Conservation (phyloP, 306 rosid genomes). For the Purshia tridentata region DNA sequence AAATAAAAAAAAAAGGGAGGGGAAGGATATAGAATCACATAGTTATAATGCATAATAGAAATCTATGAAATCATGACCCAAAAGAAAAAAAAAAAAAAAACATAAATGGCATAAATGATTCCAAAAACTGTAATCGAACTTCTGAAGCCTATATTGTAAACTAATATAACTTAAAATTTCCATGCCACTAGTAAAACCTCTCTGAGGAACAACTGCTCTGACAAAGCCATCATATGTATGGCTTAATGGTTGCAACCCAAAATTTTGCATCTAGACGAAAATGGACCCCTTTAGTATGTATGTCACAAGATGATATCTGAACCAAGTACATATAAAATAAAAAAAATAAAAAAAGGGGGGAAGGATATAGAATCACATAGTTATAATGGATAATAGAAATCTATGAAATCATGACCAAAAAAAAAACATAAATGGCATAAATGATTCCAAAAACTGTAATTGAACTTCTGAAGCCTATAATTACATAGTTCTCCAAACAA, state of each 20-base stretch:
- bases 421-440: slow-evolving; percentile 1
- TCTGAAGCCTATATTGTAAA: slow-evolving; percentile 23
- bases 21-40: slow-evolving; percentile 33
- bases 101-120: slow-evolving; percentile 26
- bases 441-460: slow-evolving; percentile 31
- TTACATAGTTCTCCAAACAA: neutral
- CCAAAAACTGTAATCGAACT: slow-evolving; percentile 50
- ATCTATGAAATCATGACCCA: neutral
- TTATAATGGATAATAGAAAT: neutral
- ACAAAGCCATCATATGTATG: slow-evolving; percentile 58
- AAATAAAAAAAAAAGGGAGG: slow-evolving; percentile 33
- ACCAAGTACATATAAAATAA: slow-evolving; percentile 7
- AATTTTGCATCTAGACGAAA: slow-evolving; percentile 69
- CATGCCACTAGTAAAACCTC: slow-evolving; percentile 51
- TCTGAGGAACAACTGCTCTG: slow-evolving; percentile 52
- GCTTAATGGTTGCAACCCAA: slow-evolving; percentile 69
- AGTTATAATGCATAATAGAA: too few relatives aligned
- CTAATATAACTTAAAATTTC: slow-evolving; percentile 51
- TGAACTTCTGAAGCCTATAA: slow-evolving; percentile 36
- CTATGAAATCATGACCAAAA: neutral
- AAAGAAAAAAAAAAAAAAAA: too few relatives aligned
- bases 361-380: slow-evolving; percentile 25
- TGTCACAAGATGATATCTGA: slow-evolving; percentile 35
- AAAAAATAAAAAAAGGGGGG: neutral
- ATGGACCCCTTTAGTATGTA: slow-evolving; percentile 31